Base-by-base conservation (phyloP, 495 filamentous ascomycete genomes). In the Penicillium bovifimosum region DNA sequence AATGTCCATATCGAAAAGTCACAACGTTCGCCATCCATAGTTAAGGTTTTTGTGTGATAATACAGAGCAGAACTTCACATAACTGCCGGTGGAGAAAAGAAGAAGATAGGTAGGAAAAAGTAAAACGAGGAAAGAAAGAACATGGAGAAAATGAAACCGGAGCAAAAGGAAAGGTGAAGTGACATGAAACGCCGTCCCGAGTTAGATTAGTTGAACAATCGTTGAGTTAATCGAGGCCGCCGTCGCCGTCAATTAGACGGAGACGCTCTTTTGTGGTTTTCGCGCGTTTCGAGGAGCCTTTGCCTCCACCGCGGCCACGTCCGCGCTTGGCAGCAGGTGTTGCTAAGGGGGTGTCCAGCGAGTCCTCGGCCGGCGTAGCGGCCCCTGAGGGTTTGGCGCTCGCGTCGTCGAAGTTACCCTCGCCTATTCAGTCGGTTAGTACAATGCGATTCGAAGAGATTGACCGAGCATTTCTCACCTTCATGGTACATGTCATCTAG, bases 401-500 rank as follows among this genome's bases (percentile, higher is more conserved):
- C 28, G 73, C 80, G 65, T 96, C 91, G 60, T 93, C 90, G 65
- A 96, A 96, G 62, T 93, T 82, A 31, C 91, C 91, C 78, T 96
- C 91, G 61, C 91, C 91, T 96, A 62, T 55, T 26, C 54, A 59
- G 62, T 53, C 41, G 17, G 41, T 66, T 46, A 65, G 65, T 49
- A 54, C 32, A n/a, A 40, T 47, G 13, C 29, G 35, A 20, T 39
- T 11, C 7, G 40, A 9, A 36, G 50, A 27, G 48, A 26, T 9
- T 14, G 10, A 1, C 27, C 32, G 14, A 5, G 24, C 3, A 14
- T 17, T 17, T 24, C 47, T 58, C 73, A 96, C 91, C 91, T 80
- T 96, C 91, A 71, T 96, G 91, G 74, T 96, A 96, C 90, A 96
- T 89, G 64, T 96, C 91, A 71, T 96, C 91, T 73, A 96, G 70